Base-by-base conservation (phyloP, 179 eudicot genomes). In the Beta lomatogona region DNA sequence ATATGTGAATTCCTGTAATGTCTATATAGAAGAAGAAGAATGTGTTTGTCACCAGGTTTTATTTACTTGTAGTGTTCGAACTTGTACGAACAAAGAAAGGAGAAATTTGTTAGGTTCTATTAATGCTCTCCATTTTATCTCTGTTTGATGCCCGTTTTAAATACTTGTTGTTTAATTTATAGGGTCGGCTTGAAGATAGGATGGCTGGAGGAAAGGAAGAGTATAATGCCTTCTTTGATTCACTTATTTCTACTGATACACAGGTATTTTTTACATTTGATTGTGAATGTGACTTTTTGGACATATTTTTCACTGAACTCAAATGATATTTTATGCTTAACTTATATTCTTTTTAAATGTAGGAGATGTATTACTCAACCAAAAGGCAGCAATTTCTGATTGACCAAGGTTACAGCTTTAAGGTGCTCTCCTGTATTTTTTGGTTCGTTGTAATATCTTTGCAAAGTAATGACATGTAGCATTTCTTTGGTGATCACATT, bases 341-440 rank as follows among this genome's bases (percentile, higher is more conserved):
- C 57, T 72, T 9, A 45, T 11, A 9, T 41, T 41, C 10, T 16
- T 36, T 54, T 64, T 54, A 63, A 46, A 61, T 91, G 80, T 91
- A 96, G 98, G 99, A 96, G 78, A 96, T 96, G 99, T 94, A 94
- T 83, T 92, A 94, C 85, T 94, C 97, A 28, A 94, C 98, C 5
- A 93, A 94, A 89, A 93, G 98, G 86, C 98, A 94, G 85, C 97
- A 94, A 83, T 93, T 94, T 83, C 85, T 94, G 88, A 91, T 94
- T 46, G 98, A 94, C 82, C 98, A 94, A 88, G 98, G 98, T 87
- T 96, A 96, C 88, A 92, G 97, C 85, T 96, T 96, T 73, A 96
- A 96, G 98, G 98, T 96, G 86, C 68, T 54, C 58, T 65, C 63
- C 70, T 61, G 58, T 48, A 31, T 58, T 18, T 22, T 70, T 60